A percentile compares a stretch with the other conserved stretches of the same genome.
Conservation (phyloP, 495 filamentous ascomycete genomes). For the Trichoderma reesei region DNA sequence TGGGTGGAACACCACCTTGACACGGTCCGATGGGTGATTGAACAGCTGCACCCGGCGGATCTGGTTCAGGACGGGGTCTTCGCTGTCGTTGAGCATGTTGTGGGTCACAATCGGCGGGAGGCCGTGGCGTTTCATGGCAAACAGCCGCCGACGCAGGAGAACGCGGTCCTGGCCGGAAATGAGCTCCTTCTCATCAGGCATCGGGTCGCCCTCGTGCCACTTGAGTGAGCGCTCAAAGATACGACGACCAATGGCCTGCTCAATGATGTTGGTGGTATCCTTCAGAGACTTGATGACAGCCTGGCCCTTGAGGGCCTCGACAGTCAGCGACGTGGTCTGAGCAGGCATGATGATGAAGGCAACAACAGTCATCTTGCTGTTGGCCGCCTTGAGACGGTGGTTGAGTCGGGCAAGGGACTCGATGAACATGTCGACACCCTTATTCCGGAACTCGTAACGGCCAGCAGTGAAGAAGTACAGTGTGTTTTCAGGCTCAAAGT, state of each 20-base stretch:
- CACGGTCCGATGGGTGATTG: constrained; percentile 87
- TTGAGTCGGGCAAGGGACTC: constrained; percentile 91
- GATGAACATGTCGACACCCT: constrained; percentile 99
- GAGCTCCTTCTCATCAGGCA: constrained; percentile 93
- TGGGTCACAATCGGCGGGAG: constrained; percentile 97
- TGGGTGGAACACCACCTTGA: constrained; percentile 96
- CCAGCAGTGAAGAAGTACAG: constrained; percentile 97
- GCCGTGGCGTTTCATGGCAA: constrained; percentile 85
- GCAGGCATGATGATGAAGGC: constrained; percentile 99
- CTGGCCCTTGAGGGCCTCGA: constrained; percentile 93
- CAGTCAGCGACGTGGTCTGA: constrained; percentile 90
- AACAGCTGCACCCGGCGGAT: constrained; percentile 93
- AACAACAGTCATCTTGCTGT: constrained; percentile 92
- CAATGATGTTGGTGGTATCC: constrained; percentile 84
- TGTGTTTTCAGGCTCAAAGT: constrained; percentile 92
- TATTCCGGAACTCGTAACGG: constrained; percentile 95
- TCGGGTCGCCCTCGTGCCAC: constrained; percentile 87
- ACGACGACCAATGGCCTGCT: constrained; percentile 80
- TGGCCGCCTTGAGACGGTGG: constrained; percentile 73
- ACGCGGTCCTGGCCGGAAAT: constrained; percentile 87
- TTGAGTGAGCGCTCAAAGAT: constrained; percentile 86
- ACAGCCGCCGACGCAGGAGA: constrained; percentile 81
- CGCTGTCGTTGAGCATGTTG: constrained; percentile 92
- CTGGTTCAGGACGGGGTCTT: constrained; percentile 94
- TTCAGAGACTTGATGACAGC: constrained; percentile 92